phyloP scores from a whole-genome alignment of 345 rosid genomes.

The Sonneratia alba region DNA sequence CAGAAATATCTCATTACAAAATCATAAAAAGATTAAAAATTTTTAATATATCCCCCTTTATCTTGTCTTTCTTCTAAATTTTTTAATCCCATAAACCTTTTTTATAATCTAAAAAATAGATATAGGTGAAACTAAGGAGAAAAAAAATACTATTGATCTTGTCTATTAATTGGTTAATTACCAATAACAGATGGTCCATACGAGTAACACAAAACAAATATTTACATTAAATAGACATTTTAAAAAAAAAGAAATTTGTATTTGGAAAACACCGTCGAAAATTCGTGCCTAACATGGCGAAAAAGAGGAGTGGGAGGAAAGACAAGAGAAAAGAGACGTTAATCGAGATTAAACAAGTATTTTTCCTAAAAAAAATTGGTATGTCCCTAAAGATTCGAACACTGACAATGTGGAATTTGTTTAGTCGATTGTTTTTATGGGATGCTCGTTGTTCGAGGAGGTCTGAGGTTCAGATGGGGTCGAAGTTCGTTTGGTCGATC shows the following conservation, averaged over 20 bases:
- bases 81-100: too few species aligned
- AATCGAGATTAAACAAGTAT: background rate
- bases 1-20: too few species aligned
- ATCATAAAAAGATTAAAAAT: too few species aligned
- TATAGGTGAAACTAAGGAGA: too few species aligned
- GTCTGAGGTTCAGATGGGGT: constrained; percentile 3
- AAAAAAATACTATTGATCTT: too few species aligned
- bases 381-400: constrained; percentile 14
- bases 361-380: background rate
- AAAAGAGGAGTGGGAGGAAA: background rate
- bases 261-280: background rate
- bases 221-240: background rate
- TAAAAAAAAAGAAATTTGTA: too few species aligned
- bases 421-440: background rate
- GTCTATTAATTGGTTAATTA: too few species aligned
- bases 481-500: constrained; percentile 13
- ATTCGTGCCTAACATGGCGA: background rate
- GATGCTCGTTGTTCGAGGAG: constrained; percentile 16
- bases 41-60: too few species aligned
- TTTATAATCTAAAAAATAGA: too few species aligned
- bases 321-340: constrained; percentile 18
- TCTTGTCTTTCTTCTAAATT: too few species aligned
- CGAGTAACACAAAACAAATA: background rate
- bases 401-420: constrained; percentile 8
- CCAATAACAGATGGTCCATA: too few species aligned